Base-by-base conservation (phyloP, 2,329 filamentous ascomycete species). In the Xylariaceae sp. region DNA sequence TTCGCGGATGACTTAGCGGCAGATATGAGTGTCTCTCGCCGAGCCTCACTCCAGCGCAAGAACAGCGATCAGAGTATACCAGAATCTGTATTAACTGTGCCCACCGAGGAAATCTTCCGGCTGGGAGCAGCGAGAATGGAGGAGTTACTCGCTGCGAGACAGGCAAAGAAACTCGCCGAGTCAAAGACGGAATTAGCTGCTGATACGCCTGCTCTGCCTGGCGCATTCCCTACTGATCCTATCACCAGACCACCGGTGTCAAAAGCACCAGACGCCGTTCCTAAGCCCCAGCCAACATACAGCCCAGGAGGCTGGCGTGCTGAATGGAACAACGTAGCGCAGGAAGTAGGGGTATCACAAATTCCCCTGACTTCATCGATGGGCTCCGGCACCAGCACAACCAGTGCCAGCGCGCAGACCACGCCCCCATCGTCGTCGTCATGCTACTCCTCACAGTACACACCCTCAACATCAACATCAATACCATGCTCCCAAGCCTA, bases 301-400 rank as follows among this genome's bases (percentile, higher is more conserved):
- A 56, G 42, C 42, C 62, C 62, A 3, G 61, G 62, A 9, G 59
- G 57, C 9, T 65, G 63, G 62, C 55, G 54, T 10, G 46, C 44
- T 9, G 62, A 65, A 44, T 64, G 63, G 63, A 55, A 61, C 33
- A 40, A 55, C 40, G 43, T 39, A 17, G 46, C 57, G 7, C 49
- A 62, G 10, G 52, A 60, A 39, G 39, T 43, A 19, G 50, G 51
- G n/a, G 40, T 44, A 7, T 7, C 48, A 1, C 49, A 17, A 11
- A 46, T 47, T 19, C 9, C 51, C 14, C 15, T 15, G 5, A 33
- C 45, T 2, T 36, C 15, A 6, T 32, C 52, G 9, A 31, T 14
- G 27, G 42, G 45, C 7, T 46, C 18, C 39, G 15, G 42, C 42
- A 50, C 46, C n/a, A 41, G 6, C 27, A 39, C 30, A 14, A 12